Evolutionary conservation across 1,139 yeast genomes (phyloP).

Genomic region (Suhomyces yuchorum): DNA sequence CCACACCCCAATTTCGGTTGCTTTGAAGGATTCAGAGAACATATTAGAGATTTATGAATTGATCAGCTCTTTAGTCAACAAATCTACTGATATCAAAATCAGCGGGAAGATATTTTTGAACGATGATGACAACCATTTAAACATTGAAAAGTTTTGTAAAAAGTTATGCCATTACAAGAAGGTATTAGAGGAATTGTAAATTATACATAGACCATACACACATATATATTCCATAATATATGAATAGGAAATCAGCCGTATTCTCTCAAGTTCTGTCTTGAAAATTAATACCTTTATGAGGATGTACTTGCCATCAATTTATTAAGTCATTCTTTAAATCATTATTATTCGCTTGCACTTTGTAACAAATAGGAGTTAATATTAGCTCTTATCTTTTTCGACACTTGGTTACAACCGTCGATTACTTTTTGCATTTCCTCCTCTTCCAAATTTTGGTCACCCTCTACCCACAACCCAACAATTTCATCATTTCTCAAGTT

Average conservation of each 20-base stretch:
- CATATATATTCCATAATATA: constrained; percentile 1
- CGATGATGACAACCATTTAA: constrained; percentile 32
- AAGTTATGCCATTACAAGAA: constrained; percentile 46
- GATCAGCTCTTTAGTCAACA: constrained; percentile 38
- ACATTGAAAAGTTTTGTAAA: constrained; percentile 37
- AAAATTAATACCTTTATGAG: neutral
- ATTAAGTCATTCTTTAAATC: neutral
- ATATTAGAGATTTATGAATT: constrained; percentile 36
- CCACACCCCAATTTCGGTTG: constrained; percentile 30
- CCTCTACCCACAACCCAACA: constrained; percentile 59
- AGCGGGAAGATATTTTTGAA: constrained; percentile 42
- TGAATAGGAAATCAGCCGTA: neutral
- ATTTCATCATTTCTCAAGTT: constrained; percentile 55
- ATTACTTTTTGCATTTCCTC: constrained; percentile 32
- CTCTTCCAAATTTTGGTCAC: constrained; percentile 34
- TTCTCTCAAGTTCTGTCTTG: too few species aligned
- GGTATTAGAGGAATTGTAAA: constrained; percentile 45
- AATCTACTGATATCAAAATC: constrained; percentile 42
- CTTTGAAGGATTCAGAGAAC: constrained; percentile 30
- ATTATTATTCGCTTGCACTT: constrained; percentile 2
- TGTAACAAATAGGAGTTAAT: constrained; percentile 37
- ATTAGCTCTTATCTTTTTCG: constrained; percentile 49
- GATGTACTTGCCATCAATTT: neutral
- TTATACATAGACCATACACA: constrained; percentile 2
- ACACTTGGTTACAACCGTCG: constrained; percentile 44